Evolutionary conservation across 2,329 filamentous ascomycete genomes (phyloP).

Genomic region (Arthrobotrys pseudoclavata): DNA sequence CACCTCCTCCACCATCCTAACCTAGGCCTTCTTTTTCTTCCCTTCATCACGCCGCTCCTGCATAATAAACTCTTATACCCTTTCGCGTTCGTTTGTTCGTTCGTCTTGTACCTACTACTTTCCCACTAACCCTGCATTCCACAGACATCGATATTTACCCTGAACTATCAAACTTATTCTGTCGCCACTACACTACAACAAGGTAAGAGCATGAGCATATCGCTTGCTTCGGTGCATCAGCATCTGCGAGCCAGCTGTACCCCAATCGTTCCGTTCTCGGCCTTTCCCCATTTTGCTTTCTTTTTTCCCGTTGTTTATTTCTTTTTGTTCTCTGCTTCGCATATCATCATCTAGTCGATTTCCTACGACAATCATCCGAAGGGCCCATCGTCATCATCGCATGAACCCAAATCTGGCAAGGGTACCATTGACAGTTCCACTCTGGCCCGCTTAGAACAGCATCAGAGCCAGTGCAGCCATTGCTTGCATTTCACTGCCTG

Average conservation of each 20-base stretch:
- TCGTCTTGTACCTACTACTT: conserved; percentile 44
- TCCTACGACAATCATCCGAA: conserved; percentile 49
- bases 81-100: conserved; percentile 14
- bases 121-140: conserved; percentile 49
- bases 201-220: conserved; percentile 38
- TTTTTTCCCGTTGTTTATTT: conserved; percentile 8
- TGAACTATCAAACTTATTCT: conserved; percentile 36
- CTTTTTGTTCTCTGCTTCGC: conserved; percentile 5
- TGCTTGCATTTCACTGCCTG: conserved; percentile 57
- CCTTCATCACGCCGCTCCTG: conserved; percentile 34
- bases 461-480: conserved; percentile 44
- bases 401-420: conserved; percentile 52
- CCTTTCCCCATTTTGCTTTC: conserved; percentile 33
- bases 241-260: conserved; percentile 57
- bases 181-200: conserved; percentile 27
- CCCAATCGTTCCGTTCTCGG: conserved; percentile 52
- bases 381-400: conserved; percentile 57
- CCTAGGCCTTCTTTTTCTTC: conserved; percentile 13
- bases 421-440: conserved; percentile 54
- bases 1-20: neutral
- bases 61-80: conserved; percentile 35
- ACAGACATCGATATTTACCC: conserved; percentile 53
- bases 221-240: conserved; percentile 25
- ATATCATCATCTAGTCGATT: conserved; percentile 47
- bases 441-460: conserved; percentile 43